These are phyloP conservation scores for Iberis amara DNA, from an alignment of 441 rosid species.

Conservation along the genomic window DNA sequence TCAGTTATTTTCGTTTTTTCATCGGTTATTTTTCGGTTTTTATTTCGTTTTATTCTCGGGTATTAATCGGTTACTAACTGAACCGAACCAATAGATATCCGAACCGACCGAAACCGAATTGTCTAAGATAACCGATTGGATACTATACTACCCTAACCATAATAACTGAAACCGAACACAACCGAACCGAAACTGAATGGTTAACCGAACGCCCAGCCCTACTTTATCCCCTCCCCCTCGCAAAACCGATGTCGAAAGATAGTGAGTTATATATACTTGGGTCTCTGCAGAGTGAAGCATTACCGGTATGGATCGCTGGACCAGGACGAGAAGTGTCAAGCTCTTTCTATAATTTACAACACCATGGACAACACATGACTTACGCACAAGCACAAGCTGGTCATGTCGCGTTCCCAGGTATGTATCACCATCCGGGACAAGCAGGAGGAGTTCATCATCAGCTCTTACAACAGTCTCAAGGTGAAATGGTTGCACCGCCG, in stretches of 20 bases:
- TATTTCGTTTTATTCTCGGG: too few relatives aligned
- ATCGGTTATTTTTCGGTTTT: too few relatives aligned
- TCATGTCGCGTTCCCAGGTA: conserved; percentile 60
- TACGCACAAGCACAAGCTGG: conserved; percentile 70
- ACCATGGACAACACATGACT: conserved; percentile 81
- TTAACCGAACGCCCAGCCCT: too few relatives aligned
- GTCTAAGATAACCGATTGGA: too few relatives aligned
- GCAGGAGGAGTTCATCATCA: conserved; percentile 65
- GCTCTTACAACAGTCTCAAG: conserved; percentile 75
- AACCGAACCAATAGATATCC: too few relatives aligned
- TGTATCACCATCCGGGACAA: conserved; percentile 77
- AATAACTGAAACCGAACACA: too few relatives aligned
- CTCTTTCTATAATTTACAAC: conserved; percentile 78
- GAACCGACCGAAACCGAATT: too few relatives aligned
- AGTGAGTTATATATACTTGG: conserved; percentile 3
- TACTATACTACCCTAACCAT: too few relatives aligned
- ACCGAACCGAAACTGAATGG: too few relatives aligned
- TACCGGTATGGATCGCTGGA: conserved; percentile 77
- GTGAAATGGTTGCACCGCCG: conserved; percentile 71
- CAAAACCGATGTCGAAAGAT: neutral
- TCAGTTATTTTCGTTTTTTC: too few relatives aligned
- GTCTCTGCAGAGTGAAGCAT: conserved; percentile 69
- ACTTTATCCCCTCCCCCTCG: conserved; percentile 2
- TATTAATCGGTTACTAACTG: too few relatives aligned
- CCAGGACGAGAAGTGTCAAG: conserved; percentile 72